These are phyloP conservation scores for Sergeia podlipaevii DNA, from an alignment of 208 protist species.

Conservation along the genomic window DNA sequence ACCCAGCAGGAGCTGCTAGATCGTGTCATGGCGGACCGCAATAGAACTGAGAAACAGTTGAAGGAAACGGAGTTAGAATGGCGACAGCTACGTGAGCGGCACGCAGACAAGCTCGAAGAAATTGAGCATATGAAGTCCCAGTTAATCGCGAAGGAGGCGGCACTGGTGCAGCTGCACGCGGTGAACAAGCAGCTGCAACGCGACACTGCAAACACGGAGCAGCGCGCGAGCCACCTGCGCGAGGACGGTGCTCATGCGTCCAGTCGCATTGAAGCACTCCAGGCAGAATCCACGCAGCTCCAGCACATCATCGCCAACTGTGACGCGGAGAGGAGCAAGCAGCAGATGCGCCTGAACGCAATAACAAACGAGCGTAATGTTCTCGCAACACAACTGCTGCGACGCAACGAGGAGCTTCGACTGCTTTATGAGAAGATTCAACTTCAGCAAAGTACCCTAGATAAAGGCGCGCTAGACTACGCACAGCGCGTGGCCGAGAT, in stretches of 20 bases:
- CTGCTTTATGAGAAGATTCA: constrained; percentile 97
- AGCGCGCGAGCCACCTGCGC: constrained; percentile 62
- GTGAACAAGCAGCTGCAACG: constrained; percentile 74
- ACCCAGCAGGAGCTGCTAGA: constrained; percentile 97
- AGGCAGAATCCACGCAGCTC: constrained; percentile 89
- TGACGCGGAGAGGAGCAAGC: constrained; percentile 85
- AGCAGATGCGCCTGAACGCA: constrained; percentile 89
- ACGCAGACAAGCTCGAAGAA: constrained; percentile 94
- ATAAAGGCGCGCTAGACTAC: constrained; percentile 96
- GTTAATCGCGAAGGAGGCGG: constrained; percentile 93
- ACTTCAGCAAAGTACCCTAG: constrained; percentile 93
- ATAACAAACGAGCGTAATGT: constrained; percentile 97
- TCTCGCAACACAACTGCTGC: constrained; percentile 95
- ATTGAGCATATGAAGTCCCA: constrained; percentile 93
- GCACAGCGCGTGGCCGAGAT: constrained; percentile 86
- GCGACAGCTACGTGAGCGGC: constrained; percentile 91
- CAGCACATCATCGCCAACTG: constrained; percentile 94
- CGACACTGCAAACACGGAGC: constrained; percentile 78
- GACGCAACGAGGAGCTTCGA: constrained; percentile 96
- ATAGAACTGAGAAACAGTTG: constrained; percentile 96
- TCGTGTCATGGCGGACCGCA: constrained; percentile 93
- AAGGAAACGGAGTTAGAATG: constrained; percentile 96
- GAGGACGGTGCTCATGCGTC: constrained; percentile 58
- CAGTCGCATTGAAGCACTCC: constrained; percentile 50
- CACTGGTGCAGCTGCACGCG: constrained; percentile 79